Percentiles rank a stretch among this genome's conserved stretches.
Evolutionary conservation across 1,284 basidiomycete species (phyloP).

Genomic region (Termitomyces sp.): DNA sequence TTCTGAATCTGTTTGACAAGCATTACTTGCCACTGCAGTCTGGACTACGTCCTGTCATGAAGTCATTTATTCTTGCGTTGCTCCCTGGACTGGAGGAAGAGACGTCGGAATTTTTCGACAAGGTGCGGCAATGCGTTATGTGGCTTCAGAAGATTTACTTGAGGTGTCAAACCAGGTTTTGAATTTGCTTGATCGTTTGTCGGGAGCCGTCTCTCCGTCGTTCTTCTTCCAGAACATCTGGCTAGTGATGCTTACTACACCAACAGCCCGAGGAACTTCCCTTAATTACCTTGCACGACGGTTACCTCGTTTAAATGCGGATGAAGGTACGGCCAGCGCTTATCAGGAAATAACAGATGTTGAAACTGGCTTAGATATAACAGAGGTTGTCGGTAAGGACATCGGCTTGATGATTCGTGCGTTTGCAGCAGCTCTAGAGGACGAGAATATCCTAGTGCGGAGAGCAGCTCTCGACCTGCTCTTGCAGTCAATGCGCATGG

Average conservation of each 20-base stretch:
- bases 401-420: conserved; percentile 91
- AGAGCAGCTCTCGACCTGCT: conserved; percentile 80
- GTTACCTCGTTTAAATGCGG: conserved; percentile 62
- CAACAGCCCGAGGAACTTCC: conserved; percentile 79
- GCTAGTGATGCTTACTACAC: conserved; percentile 89
- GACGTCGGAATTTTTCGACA: conserved; percentile 94
- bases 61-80: conserved; percentile 89
- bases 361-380: conserved; percentile 50
- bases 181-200: conserved; percentile 75
- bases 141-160: background rate
- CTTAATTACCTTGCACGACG: conserved; percentile 84
- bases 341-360: background rate
- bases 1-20: conserved; percentile 85
- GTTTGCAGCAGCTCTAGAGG: conserved; percentile 84
- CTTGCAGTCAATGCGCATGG: conserved; percentile 66
- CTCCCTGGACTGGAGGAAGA: conserved; percentile 95
- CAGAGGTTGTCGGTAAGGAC: conserved; percentile 74
- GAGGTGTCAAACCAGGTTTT: conserved; percentile 55
- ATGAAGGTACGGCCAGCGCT: conserved; percentile 52
- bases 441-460: conserved; percentile 85
- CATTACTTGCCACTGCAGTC: conserved; percentile 86
- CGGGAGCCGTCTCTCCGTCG: conserved; percentile 73
- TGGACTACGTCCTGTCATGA: conserved; percentile 84
- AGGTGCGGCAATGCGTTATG: conserved; percentile 42
- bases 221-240: conserved; percentile 97